These are phyloP conservation scores for Neurospora terricola DNA, from an alignment of 495 filamentous ascomycete genomes.

Conservation along the genomic window DNA sequence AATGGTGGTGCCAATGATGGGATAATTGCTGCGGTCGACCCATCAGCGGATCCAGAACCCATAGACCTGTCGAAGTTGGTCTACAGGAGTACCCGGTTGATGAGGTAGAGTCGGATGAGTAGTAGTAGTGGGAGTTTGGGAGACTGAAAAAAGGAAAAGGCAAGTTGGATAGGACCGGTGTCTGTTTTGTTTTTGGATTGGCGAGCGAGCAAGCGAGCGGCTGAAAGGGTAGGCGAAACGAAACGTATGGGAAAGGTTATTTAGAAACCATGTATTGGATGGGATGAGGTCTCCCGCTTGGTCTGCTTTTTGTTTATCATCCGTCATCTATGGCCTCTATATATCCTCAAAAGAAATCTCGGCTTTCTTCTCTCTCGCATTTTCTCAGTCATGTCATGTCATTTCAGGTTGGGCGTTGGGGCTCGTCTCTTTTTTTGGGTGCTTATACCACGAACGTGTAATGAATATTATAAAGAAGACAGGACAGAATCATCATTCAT, in stretches of 20 bases:
- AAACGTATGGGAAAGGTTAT: neutral
- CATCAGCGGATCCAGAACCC: conserved; percentile 28
- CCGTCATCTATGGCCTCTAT: neutral
- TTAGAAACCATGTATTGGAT: neutral
- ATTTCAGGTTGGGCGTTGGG: neutral
- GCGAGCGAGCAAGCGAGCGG: neutral
- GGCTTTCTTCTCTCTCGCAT: neutral
- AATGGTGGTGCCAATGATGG: neutral
- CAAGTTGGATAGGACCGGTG: neutral
- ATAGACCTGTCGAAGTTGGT: conserved; percentile 7
- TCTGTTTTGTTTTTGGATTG: neutral
- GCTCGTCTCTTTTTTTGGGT: neutral
- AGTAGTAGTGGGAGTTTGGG: neutral
- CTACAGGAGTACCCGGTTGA: conserved; percentile 12
- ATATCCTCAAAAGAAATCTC: neutral
- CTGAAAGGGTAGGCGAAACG: neutral
- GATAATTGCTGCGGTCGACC: conserved; percentile 24
- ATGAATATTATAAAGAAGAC: neutral
- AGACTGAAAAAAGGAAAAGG: neutral
- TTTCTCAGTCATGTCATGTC: neutral
- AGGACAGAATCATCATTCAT: neutral
- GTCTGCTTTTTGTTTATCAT: neutral
- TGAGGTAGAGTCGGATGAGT: conserved; percentile 1
- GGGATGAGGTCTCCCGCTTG: neutral
- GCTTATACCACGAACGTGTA: neutral